Evolutionary conservation across 306 rosid species (phyloP).

Genomic region (Cajanus cajan): DNA sequence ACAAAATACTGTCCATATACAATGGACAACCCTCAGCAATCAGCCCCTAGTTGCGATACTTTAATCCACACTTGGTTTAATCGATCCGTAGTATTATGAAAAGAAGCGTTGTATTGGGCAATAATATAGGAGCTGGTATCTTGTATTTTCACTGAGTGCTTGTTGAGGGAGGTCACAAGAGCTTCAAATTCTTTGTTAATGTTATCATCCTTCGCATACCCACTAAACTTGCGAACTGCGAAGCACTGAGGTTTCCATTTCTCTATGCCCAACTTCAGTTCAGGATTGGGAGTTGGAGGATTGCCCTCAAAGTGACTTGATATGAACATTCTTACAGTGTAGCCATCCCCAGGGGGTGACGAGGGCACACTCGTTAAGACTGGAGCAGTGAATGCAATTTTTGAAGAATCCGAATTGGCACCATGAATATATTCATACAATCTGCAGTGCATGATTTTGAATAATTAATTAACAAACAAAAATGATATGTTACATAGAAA

Average conservation of each 20-base stretch:
- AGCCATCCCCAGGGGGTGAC: conserved; percentile 33
- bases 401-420: conserved; percentile 47
- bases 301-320: conserved; percentile 35
- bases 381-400: conserved; percentile 58
- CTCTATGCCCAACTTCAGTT: conserved; percentile 49
- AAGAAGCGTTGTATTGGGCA: conserved; percentile 71
- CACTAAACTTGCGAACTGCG: conserved; percentile 64
- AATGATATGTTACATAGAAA: too few species aligned
- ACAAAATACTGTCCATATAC: not conserved
- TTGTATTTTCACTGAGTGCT: conserved; percentile 27
- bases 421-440: conserved; percentile 75
- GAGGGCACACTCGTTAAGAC: conserved; percentile 50
- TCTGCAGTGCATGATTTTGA: conserved; percentile 43
- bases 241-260: conserved; percentile 59
- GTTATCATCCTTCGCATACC: conserved; percentile 67
- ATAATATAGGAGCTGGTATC: conserved; percentile 43
- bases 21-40: conserved; percentile 34
- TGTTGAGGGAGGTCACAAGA: conserved; percentile 48
- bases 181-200: conserved; percentile 46
- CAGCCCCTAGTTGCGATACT: conserved; percentile 39
- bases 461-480: too few species aligned
- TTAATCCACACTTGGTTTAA: conserved; percentile 75
- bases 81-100: conserved; percentile 36
- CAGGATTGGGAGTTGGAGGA: conserved; percentile 57
- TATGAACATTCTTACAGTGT: conserved; percentile 46